phyloP scores from a whole-genome alignment of 768 basidiomycete genomes.

The Mycena leptocephala region DNA sequence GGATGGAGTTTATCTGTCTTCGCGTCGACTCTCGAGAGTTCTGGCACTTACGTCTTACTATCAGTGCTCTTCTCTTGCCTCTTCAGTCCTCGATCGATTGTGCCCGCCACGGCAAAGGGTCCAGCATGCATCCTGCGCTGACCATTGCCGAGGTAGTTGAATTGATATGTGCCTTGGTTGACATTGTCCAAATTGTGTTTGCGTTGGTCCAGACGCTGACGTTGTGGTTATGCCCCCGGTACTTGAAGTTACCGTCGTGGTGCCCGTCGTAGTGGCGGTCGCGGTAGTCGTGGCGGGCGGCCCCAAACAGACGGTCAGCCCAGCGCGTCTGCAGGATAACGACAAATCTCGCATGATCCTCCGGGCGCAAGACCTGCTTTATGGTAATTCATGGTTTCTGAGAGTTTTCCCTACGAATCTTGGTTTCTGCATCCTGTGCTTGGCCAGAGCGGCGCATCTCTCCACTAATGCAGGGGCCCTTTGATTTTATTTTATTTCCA shows the following conservation, averaged over 20 bases:
- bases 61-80: no score
- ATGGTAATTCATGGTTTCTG: background rate
- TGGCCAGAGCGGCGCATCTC: slow-evolving; percentile 69
- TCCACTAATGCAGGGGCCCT: slow-evolving; percentile 67
- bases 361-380: slow-evolving; percentile 29
- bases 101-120: no score
- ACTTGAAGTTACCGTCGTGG: background rate
- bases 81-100: no score
- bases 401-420: slow-evolving; percentile 49
- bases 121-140: no score
- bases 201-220: slow-evolving; percentile 13
- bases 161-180: no score
- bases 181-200: slow-evolving; percentile 33
- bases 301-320: background rate
- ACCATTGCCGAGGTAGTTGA: no score
- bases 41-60: no score
- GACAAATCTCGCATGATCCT: slow-evolving; percentile 21
- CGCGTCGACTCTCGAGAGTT: no score
- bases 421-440: slow-evolving; percentile 45
- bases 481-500: no score
- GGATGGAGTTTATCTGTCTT: no score
- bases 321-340: background rate
- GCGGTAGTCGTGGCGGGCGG: slow-evolving; percentile 19
- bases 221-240: background rate
- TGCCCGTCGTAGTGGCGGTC: background rate